phyloP scores from a whole-genome alignment of 495 filamentous ascomycete species.

The Cercophora samala region DNA sequence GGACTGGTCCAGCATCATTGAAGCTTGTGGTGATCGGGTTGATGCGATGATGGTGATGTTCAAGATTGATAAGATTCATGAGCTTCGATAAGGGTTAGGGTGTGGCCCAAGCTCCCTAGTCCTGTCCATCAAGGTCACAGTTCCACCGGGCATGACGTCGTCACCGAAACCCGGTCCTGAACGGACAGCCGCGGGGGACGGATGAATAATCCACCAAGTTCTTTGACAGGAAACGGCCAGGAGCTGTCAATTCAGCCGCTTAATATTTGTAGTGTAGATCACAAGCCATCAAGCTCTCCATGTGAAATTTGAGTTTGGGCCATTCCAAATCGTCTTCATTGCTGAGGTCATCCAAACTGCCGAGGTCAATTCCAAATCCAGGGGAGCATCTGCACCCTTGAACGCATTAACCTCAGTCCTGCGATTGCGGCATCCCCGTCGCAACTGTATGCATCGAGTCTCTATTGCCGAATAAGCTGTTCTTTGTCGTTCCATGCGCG shows the following conservation, averaged over 20 bases:
- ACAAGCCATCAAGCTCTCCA: background rate
- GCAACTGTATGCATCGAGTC: background rate
- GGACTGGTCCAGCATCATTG: background rate
- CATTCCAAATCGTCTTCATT: background rate
- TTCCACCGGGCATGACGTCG: background rate
- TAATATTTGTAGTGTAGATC: too few relatives aligned
- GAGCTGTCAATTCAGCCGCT: background rate
- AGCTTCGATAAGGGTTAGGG: conserved; percentile 7
- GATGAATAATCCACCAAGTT: background rate
- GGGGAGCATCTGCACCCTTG: background rate
- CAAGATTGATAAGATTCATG: background rate
- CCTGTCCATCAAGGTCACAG: background rate
- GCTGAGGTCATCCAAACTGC: background rate
- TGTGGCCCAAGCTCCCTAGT: background rate
- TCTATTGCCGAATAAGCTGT: background rate
- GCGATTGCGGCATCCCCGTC: conserved; percentile 8
- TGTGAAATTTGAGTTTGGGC: background rate
- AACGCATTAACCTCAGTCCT: background rate
- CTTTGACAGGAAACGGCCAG: background rate
- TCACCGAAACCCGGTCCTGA: background rate
- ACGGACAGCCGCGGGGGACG: background rate
- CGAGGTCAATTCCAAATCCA: conserved; percentile 2
- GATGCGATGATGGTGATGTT: background rate
- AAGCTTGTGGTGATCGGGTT: background rate
- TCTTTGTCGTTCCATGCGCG: background rate